Evolutionary conservation across 306 rosid genomes (phyloP).

Genomic region (Cucurbita pepo): DNA sequence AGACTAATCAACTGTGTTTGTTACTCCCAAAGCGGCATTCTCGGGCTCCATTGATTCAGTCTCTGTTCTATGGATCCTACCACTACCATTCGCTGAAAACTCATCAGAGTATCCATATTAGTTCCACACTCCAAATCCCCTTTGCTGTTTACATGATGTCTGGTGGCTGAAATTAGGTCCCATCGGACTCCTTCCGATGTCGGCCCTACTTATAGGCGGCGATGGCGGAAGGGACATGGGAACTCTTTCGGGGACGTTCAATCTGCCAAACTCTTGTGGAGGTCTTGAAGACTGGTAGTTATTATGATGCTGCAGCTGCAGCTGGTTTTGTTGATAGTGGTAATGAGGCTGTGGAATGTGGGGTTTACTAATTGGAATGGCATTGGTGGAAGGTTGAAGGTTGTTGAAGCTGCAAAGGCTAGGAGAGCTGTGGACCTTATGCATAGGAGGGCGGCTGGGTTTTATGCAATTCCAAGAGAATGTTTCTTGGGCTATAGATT

Average conservation of each 20-base stretch:
- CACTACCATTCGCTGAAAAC: background rate
- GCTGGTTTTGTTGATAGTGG: constrained; percentile 1
- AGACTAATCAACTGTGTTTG: background rate
- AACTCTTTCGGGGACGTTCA: constrained; percentile 16
- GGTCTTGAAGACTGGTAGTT: constrained; percentile 7
- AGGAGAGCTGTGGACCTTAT: constrained; percentile 58
- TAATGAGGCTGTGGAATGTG: constrained; percentile 9
- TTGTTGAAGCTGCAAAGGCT: constrained; percentile 24
- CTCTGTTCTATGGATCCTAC: constrained; percentile 17
- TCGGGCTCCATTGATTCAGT: constrained; percentile 25
- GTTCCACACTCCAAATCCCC: constrained; percentile 9
- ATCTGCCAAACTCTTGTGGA: constrained; percentile 12
- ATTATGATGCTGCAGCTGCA: constrained; percentile 3
- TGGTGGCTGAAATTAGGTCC: constrained; percentile 10
- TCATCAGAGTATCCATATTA: constrained; percentile 18
- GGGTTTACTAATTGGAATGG: background rate
- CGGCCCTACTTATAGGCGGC: constrained; percentile 11
- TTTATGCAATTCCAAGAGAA: background rate
- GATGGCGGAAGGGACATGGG: background rate
- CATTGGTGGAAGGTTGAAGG: background rate
- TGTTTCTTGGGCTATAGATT: constrained; percentile 3
- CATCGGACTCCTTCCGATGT: constrained; percentile 2
- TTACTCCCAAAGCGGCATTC: constrained; percentile 21
- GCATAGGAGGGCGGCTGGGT: constrained; percentile 10
- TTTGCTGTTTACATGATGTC: constrained; percentile 15